These are phyloP conservation scores for Harrya chromipes DNA, from an alignment of 768 basidiomycete species.

Conservation along the genomic window DNA sequence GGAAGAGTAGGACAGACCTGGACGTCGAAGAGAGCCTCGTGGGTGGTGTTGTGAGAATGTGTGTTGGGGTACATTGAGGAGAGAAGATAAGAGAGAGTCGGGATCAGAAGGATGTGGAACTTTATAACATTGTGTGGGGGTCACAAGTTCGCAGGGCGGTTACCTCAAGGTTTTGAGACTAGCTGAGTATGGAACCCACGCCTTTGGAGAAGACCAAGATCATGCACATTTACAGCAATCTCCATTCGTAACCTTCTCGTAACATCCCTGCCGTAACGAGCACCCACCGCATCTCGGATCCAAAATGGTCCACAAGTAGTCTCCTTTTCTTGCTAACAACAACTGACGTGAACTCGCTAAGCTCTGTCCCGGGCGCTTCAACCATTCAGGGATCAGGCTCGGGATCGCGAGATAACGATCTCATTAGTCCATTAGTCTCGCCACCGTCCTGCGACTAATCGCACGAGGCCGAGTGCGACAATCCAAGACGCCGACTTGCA, in stretches of 20 bases:
- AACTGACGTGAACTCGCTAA: constrained; percentile 26
- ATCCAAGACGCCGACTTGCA: constrained; percentile 22
- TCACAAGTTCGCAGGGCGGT: constrained; percentile 14
- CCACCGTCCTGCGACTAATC: constrained; percentile 2
- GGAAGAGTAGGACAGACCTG: constrained; percentile 10
- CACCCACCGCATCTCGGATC: constrained; percentile 20
- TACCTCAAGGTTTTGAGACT: constrained; percentile 15
- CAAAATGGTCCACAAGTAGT: too few relatives aligned
- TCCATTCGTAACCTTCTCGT: constrained; percentile 26
- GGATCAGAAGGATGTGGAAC: constrained; percentile 11
- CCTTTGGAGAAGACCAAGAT: constrained; percentile 31
- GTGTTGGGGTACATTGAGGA: constrained; percentile 21
- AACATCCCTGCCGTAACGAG: constrained; percentile 26
- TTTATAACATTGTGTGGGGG: constrained; percentile 32
- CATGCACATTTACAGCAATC: constrained; percentile 28
- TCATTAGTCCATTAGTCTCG: constrained; percentile 1
- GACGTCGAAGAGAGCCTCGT: constrained; percentile 25
- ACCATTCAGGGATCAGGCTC: constrained; percentile 7
- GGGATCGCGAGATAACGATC: constrained; percentile 34
- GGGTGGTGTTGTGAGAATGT: too few relatives aligned
- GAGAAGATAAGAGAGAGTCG: constrained; percentile 6
- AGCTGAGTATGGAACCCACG: constrained; percentile 31
- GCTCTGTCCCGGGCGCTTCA: constrained; percentile 13
- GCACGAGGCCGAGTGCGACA: constrained; percentile 17
- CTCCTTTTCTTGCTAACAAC: constrained; percentile 6